Evolutionary conservation across 495 filamentous ascomycete genomes (phyloP), one percentile per base, ranked within the genome.

Genomic region (Penicillium paradoxum): DNA sequence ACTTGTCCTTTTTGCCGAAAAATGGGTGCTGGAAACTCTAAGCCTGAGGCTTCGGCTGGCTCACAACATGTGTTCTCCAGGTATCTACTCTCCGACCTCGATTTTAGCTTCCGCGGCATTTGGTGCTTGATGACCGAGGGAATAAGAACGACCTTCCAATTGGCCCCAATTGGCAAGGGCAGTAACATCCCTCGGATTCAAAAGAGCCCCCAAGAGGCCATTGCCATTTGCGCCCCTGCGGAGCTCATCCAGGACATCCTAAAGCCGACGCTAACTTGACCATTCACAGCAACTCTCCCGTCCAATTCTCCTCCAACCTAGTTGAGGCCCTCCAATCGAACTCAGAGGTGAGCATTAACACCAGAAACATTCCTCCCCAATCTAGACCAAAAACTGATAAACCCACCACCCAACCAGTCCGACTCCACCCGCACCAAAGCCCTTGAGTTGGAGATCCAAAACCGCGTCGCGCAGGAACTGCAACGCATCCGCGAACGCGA

Each of bases 381-480:
- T 15, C 13, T 30, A 32, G 51, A 22, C n/a, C 32, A 60, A 45
- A 45, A 57, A 22, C 32, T 9, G 33, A 61, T 25, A 45, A 18
- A 56, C 50, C 41, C 60, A 45, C 44, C 47, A 59, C 19, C 22
- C 39, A 42, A 45, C 53, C 70, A 96, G 90, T 89, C 85, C 70
- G 90, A 98, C 74, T 81, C 85, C 42, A 89, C 89, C 55, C 91
- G 93, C 63, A 76, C 84, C 59, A 88, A 88, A 70, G 71, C 83
- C 71, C 72, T 90, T 66, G 93, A 98, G 71, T 83, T 95, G 53
- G 83, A 89, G 57, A 87, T 97, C 65, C 90, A 97, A 74, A 72
- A 79, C 58, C 95, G 95, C 72, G 90, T 97, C 54, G 79, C 83
- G 60, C 73, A 82, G 56, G 95, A 97, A 71, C 86, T 98, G 44